Percentiles rank a stretch among this genome's conserved stretches.
Evolutionary conservation across 2,329 filamentous ascomycete species (phyloP).

Genomic region (Neocucurbitaria cava): DNA sequence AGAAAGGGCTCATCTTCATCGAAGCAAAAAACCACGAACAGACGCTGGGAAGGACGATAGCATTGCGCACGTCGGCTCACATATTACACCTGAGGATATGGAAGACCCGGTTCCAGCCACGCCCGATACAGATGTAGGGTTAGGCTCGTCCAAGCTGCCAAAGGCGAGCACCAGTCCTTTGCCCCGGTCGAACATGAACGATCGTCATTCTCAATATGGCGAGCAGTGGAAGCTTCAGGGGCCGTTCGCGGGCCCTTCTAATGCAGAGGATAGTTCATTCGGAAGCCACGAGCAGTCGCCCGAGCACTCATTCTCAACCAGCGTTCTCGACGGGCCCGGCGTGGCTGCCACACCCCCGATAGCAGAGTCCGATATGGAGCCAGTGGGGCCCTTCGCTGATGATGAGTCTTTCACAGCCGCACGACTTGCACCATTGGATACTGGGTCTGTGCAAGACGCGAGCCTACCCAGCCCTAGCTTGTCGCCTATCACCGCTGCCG

Average conservation of each 20-base stretch:
- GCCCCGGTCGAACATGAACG: constrained; percentile 22
- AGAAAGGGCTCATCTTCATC: constrained; percentile 56
- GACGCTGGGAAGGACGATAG: constrained; percentile 31
- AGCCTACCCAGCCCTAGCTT: constrained; percentile 93
- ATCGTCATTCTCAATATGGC: constrained; percentile 24
- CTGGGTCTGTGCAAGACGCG: constrained; percentile 79
- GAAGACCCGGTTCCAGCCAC: constrained; percentile 46
- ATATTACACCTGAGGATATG: constrained; percentile 42
- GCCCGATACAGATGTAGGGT: constrained; percentile 46
- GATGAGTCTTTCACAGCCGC: constrained; percentile 20
- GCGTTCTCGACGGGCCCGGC: constrained; percentile 51
- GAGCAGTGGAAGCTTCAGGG: constrained; percentile 37
- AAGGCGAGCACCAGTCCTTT: constrained; percentile 24
- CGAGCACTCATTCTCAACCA: constrained; percentile 32
- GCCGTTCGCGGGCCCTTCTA: constrained; percentile 31
- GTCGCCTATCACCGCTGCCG: constrained; percentile 85
- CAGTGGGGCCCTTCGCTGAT: constrained; percentile 56
- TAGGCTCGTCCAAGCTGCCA: constrained; percentile 30
- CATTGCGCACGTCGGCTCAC: constrained; percentile 19
- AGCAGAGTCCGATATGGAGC: constrained; percentile 73
- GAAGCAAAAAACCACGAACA: constrained; percentile 57
- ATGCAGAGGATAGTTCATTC: constrained; percentile 17
- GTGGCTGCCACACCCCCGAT: constrained; percentile 78
- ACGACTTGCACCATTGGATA: constrained; percentile 66
- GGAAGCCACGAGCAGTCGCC: constrained; percentile 20